Conservation (phyloP, 768 basidiomycete species). For the Termitomyces sp. region DNA sequence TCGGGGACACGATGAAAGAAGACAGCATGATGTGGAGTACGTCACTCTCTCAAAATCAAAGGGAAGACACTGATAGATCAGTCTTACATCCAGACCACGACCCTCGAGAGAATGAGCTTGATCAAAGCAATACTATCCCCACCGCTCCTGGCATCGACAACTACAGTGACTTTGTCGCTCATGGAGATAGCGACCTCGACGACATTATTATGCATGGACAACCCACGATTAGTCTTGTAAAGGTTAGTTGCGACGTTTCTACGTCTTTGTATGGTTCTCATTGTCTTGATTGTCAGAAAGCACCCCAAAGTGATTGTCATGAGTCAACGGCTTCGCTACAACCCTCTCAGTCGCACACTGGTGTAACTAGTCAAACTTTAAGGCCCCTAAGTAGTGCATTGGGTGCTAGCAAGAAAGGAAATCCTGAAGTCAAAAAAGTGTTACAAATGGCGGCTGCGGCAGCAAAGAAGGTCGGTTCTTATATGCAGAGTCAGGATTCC, state of each 20-base stretch:
- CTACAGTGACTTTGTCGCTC: slow-evolving; percentile 21
- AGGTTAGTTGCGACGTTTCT: slow-evolving; percentile 29
- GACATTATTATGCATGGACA: slow-evolving; percentile 33
- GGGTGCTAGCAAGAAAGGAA: slow-evolving; percentile 64
- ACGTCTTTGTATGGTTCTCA: background rate
- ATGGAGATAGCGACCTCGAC: slow-evolving; percentile 31
- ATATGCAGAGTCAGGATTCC: background rate
- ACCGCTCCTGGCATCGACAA: slow-evolving; percentile 31
- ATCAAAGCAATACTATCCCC: slow-evolving; percentile 15
- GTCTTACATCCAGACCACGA: slow-evolving; percentile 13
- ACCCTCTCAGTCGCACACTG: slow-evolving; percentile 44
- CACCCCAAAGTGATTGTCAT: slow-evolving; percentile 44
- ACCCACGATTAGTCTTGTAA: slow-evolving; percentile 30
- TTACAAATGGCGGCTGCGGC: slow-evolving; percentile 76
- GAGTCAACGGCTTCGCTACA: slow-evolving; percentile 46
- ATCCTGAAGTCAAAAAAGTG: slow-evolving; percentile 71
- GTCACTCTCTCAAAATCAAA: slow-evolving; percentile 52
- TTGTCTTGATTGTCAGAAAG: slow-evolving; percentile 16
- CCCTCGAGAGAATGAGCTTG: slow-evolving; percentile 11
- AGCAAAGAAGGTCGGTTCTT: slow-evolving; percentile 74
- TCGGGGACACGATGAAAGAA: slow-evolving; percentile 46
- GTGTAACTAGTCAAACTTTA: slow-evolving; percentile 67
- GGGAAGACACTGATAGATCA: slow-evolving; percentile 30
- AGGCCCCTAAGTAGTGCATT: slow-evolving; percentile 64
- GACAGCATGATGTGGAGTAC: slow-evolving; percentile 79